Evolutionary conservation across 352 stramenopile genomes (phyloP).

Genomic region (Pythium phragmiticola): DNA sequence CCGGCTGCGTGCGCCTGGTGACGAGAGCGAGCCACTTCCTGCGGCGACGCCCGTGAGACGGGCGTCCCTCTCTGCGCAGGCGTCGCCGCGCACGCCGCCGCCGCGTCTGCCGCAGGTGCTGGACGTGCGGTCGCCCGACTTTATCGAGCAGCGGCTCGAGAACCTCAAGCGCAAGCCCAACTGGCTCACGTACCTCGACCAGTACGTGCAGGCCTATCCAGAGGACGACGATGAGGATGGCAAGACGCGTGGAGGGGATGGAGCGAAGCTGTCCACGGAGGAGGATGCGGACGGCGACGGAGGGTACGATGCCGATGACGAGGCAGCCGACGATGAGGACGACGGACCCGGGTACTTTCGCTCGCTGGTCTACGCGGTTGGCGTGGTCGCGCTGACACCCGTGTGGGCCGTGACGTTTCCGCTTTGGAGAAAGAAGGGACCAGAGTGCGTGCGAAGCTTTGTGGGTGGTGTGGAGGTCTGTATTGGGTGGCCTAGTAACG

Average conservation of each 20-base stretch:
- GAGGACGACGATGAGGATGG: slow-evolving; percentile 38
- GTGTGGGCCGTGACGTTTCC: slow-evolving; percentile 60
- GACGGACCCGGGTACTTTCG: slow-evolving; percentile 38
- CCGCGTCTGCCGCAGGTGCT: slow-evolving; percentile 39
- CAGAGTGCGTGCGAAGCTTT: slow-evolving; percentile 36
- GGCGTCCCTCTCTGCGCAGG: slow-evolving; percentile 21
- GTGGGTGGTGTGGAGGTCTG: slow-evolving; percentile 1
- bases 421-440: slow-evolving; percentile 49
- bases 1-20: slow-evolving; percentile 62
- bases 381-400: slow-evolving; percentile 45
- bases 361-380: slow-evolving; percentile 57
- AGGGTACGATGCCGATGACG: slow-evolving; percentile 6
- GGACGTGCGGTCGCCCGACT: slow-evolving; percentile 74
- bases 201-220: slow-evolving; percentile 64
- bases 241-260: background rate
- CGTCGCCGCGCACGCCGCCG: slow-evolving; percentile 23
- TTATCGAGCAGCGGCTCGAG: slow-evolving; percentile 83
- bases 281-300: background rate
- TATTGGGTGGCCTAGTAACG: background rate
- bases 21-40: slow-evolving; percentile 32
- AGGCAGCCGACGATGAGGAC: slow-evolving; percentile 7
- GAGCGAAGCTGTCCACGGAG: background rate
- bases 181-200: slow-evolving; percentile 63
- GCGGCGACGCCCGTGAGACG: slow-evolving; percentile 6
- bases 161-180: slow-evolving; percentile 80